Evolutionary conservation across 2,329 filamentous ascomycete species (phyloP), one percentile per base, ranked within the genome.

Genomic region (Arachnomyces sp.): DNA sequence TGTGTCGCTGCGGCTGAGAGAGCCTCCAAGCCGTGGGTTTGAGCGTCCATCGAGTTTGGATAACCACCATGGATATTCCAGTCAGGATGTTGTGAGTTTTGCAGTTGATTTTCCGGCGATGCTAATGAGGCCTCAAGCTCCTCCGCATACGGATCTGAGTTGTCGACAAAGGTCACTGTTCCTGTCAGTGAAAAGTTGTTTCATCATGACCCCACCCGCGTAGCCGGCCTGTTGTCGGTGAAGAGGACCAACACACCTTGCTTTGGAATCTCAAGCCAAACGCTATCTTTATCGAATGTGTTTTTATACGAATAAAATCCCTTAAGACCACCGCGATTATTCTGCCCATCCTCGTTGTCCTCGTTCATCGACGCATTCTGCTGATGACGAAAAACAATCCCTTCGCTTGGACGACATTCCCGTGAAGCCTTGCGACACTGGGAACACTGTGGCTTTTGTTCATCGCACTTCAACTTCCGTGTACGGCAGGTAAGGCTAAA

Each of bases 331-430:
- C 67, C 69, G 32, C 61, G 58, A 11, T 54, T 59, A 43, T 56
- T 54, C 4, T 56, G 53, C 8, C 53, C 49, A 11, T 68, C 65
- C 33, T 66, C 64, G 11, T 62, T 61, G 29, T 57, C 53, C 36
- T 73, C 71, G 44, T 81, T 82, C 77, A 82, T 78, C 14, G 77
- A 80, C 21, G 78, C 77, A 70, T 82, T 82, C 60, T 82, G 78
- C 53, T 82, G 78, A 57, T 83, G 79, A 40, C 78, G 74, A 52
- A 82, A 83, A 33, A 80, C 75, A 50, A 82, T 73, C 38, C 76
- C 77, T 46, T 77, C 75, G 52, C 74, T 77, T 16, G 74, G 74
- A 34, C 75, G 64, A 57, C 78, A 82, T 58, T 77, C 70, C 50
- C 78, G 68, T 35, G 69, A 72, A 4, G 75, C 77, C 57, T 79